Conservation (phyloP, 768 basidiomycete genomes). For the Bullera alba region DNA sequence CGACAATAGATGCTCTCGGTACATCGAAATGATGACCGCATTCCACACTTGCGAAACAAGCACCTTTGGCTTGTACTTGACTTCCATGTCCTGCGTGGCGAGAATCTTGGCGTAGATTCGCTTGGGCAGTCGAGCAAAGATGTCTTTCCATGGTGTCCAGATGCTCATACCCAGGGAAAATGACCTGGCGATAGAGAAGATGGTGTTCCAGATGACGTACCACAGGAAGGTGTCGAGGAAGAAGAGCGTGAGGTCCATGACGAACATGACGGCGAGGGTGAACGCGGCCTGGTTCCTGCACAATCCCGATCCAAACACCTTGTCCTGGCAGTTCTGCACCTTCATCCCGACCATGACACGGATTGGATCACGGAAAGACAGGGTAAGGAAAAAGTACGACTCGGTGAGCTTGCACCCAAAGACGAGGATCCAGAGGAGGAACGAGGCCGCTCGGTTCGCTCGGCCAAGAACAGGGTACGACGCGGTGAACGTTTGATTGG, state of each 20-base stretch:
- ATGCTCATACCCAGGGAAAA: constrained; percentile 90
- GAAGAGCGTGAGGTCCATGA: constrained; percentile 95
- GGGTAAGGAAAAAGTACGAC: constrained; percentile 95
- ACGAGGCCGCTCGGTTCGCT: constrained; percentile 66
- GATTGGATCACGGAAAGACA: constrained; percentile 89
- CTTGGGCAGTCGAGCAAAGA: constrained; percentile 91
- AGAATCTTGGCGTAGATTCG: constrained; percentile 92
- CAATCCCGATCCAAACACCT: constrained; percentile 70
- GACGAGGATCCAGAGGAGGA: constrained; percentile 79
- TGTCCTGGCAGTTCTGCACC: constrained; percentile 81
- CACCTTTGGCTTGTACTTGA: constrained; percentile 99
- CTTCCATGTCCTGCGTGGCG: constrained; percentile 90
- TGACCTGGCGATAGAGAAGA: constrained; percentile 58
- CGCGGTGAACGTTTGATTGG: constrained; percentile 96
- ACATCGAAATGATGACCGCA: constrained; percentile 99
- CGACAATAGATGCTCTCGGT: constrained; percentile 94
- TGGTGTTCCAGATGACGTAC: constrained; percentile 99
- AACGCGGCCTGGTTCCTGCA: constrained; percentile 93
- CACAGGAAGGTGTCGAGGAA: constrained; percentile 99
- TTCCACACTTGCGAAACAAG: constrained; percentile 99
- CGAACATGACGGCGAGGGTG: constrained; percentile 92
- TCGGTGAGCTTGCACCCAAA: constrained; percentile 96
- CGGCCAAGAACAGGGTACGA: constrained; percentile 70
- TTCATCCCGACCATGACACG: constrained; percentile 95
- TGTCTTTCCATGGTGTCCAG: constrained; percentile 99